These are phyloP conservation scores for Rhododendron simsii DNA, from an alignment of 148 eudicot genomes.

Conservation along the genomic window DNA sequence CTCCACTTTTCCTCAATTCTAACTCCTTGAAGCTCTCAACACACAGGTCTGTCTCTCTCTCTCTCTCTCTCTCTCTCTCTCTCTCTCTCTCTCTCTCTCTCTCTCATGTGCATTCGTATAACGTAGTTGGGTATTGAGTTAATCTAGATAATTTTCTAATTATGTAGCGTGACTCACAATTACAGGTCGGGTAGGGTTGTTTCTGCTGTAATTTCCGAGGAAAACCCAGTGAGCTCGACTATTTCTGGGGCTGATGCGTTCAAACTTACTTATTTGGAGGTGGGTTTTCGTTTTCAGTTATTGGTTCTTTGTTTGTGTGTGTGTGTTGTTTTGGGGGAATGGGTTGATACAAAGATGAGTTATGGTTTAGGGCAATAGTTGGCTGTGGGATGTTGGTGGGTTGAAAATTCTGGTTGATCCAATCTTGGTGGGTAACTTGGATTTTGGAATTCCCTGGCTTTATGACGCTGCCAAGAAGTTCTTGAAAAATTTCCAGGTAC, in stretches of 20 bases:
- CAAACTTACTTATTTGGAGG: constrained; percentile 92
- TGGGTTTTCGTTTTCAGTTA: constrained; percentile 23
- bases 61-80: not conserved
- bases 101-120: not conserved
- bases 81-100: not conserved
- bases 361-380: constrained; percentile 74
- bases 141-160: not conserved
- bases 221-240: constrained; percentile 38
- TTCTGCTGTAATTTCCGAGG: constrained; percentile 61
- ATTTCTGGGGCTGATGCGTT: constrained; percentile 41
- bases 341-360: not conserved
- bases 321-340: not conserved
- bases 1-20: constrained; percentile 17
- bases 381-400: constrained; percentile 93
- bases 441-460: constrained; percentile 95
- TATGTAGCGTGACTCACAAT: not conserved
- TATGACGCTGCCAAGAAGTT: constrained; percentile 88
- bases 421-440: constrained; percentile 89
- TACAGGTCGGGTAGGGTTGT: constrained; percentile 34
- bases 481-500: constrained; percentile 75
- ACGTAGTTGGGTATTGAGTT: not conserved
- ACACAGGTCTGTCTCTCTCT: constrained; percentile 20
- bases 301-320: not conserved
- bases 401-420: constrained; percentile 86
- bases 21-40: constrained; percentile 25